phyloP scores from a whole-genome alignment of 2,329 filamentous ascomycete genomes.

The Fusarium cyanostomum region DNA sequence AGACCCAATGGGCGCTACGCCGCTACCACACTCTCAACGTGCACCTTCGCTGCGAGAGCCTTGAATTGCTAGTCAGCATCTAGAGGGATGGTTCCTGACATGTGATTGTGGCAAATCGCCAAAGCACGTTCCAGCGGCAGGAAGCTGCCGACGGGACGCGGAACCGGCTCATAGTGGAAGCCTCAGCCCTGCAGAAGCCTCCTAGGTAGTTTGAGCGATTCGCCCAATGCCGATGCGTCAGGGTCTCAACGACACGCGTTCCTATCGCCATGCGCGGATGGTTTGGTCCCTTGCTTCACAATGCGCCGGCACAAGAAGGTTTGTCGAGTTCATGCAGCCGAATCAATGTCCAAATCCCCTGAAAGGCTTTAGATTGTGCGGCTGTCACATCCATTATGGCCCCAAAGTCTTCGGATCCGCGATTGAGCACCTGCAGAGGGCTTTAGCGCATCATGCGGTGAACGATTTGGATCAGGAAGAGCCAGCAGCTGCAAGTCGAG shows the following conservation, averaged over 20 bases:
- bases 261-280: slow-evolving; percentile 3
- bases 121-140: background rate
- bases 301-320: slow-evolving; percentile 1
- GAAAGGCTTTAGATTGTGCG: slow-evolving; percentile 13
- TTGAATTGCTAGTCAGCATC: slow-evolving; percentile 4
- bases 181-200: background rate
- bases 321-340: slow-evolving; percentile 5
- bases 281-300: slow-evolving; percentile 8
- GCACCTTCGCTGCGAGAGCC: background rate
- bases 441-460: background rate
- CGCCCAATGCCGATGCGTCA: background rate
- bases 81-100: slow-evolving; percentile 10
- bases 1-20: background rate
- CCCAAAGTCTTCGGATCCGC: background rate
- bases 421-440: slow-evolving; percentile 2
- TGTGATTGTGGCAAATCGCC: slow-evolving; percentile 14
- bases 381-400: background rate
- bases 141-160: background rate
- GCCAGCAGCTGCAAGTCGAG: background rate
- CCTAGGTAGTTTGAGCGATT: background rate
- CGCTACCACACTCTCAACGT: slow-evolving; percentile 1
- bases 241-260: background rate
- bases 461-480: background rate
- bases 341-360: slow-evolving; percentile 8
- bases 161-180: background rate